Evolutionary conservation across 2,329 filamentous ascomycete species (phyloP).

Genomic region (Corniculantispora saksenae): DNA sequence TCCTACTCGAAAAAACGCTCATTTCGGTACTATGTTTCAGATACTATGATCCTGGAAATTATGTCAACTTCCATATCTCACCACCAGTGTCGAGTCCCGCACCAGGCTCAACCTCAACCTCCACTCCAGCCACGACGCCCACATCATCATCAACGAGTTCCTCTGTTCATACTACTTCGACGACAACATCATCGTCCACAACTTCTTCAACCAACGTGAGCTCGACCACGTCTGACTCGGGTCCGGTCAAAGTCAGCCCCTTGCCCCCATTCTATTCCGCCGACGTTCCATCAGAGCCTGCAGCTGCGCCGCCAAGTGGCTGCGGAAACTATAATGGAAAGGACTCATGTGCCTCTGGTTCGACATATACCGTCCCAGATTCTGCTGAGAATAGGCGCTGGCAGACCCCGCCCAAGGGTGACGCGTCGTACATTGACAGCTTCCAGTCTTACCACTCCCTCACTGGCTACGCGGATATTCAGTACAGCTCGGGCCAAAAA

Average conservation of each 20-base stretch:
- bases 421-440: not conserved
- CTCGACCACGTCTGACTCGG: not conserved
- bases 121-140: not conserved
- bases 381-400: constrained; percentile 7
- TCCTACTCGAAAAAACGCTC: not conserved
- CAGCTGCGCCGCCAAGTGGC: not conserved
- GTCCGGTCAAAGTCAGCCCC: not conserved
- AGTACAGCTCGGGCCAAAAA: not conserved
- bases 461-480: constrained; percentile 9
- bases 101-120: not conserved
- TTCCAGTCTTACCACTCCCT: constrained; percentile 13
- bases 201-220: not conserved
- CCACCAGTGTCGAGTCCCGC: not conserved
- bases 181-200: not conserved
- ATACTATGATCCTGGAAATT: constrained; percentile 11
- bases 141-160: not conserved
- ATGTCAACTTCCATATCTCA: constrained; percentile 7
- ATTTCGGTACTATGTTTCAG: not conserved
- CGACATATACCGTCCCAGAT: constrained; percentile 3
- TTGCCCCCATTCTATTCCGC: constrained; percentile 11
- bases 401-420: constrained; percentile 10
- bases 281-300: not conserved
- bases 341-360: constrained; percentile 1
- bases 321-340: constrained; percentile 14
- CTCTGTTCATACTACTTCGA: not conserved